Evolutionary conservation across 805 yeast genomes (phyloP), one percentile per base, ranked within the genome.

Genomic region (Saccharomyces mikatae): DNA sequence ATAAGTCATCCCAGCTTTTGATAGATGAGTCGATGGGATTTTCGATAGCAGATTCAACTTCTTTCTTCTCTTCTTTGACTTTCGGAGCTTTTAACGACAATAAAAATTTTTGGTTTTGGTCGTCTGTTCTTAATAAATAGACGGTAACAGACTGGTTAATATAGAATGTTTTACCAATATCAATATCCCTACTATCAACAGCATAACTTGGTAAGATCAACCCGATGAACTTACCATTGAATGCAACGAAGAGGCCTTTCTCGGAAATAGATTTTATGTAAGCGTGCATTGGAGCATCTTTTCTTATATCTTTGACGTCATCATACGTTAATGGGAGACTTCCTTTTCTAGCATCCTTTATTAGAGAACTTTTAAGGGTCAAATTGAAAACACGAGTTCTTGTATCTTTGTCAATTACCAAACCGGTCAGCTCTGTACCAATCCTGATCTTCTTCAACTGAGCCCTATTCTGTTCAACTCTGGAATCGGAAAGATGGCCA

Each of bases 211-310:
- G 87, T 57, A 88, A 78, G 3, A 89, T 86, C 59, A 92, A 77
- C 52, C 97, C 98, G 31, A 89, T 87, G 58, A 92, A 79, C 52
- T 79, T 80, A 58, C 87, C 86, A 54, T 84, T 89, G 70, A 92
- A 92, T 0, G 85, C 80, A 55, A 92, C 86, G 67, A 92, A 92
- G 11, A 89, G 75, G 59, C 98, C 98, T 66, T 78, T 78, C 48
- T 77, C 78, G n/a, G 95, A 87, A 21, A 86, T 81, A 21, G 90
- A 84, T 60, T 82, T 86, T 44, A 92, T 81, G 67, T 76, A 91
- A 47, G 98, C 99, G 54, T 80, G 78, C 52, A 88, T 70, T 29
- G 74, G 63, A 26, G 73, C 72, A 47, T 73, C 72, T 9, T 81
- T 78, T 13, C 76, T 71, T 22, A 63, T 64, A 11, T 57, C 22